Base-by-base conservation (phyloP, 495 filamentous ascomycete genomes). In the Opeltia flavorubescens region DNA sequence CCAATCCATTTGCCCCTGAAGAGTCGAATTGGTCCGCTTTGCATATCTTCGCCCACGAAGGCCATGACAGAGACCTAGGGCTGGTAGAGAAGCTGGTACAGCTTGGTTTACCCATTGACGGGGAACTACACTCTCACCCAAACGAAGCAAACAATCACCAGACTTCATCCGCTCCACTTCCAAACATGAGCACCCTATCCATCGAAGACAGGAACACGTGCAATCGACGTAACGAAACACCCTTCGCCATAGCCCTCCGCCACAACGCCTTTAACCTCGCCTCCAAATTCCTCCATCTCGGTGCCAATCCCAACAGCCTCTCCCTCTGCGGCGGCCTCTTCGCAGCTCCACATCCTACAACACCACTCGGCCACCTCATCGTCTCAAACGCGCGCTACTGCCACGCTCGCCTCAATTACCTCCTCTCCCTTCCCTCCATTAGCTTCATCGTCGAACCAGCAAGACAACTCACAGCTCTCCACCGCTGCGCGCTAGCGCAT, bases 1-100 rank as follows among this genome's bases (percentile, higher is more conserved):
- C 30, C 54, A 74, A 50, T 13, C 51, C 51, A 20, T 50, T 44
- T 25, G 25, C 23, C n/a, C 47, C 47, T 15, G 49, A 38, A 18
- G 12, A 27, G 34, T 18, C 15, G 5, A 49, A 53, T 27, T 53
- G 51, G 51, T 48, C 40, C 5, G 47, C 41, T 15, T 49, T 53
- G 5, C 51, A 53, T 21, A 50, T 50, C 4, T 40, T 46, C n/a
- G 51, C 51, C 2, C 42, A 53, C 11, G 47, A 44, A 25, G 48
- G 39, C 26, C 47, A 50, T 26, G 35, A 53, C 23, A 21, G 34
- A n/a, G 48, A 50, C 34, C 15, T 52, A n/a, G 36, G 33, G 7
- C 20, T 52, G 15, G 36, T 44, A n/a, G 15, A 44, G 11, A 25
- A 17, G 8, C 17, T 52, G 7, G 13, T 52, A 23, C 8, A 31